Percentiles rank a stretch among this genome's conserved stretches.
phyloP scores from a whole-genome alignment of 129 eudicot species.

The Smallanthus sonchifolius region DNA sequence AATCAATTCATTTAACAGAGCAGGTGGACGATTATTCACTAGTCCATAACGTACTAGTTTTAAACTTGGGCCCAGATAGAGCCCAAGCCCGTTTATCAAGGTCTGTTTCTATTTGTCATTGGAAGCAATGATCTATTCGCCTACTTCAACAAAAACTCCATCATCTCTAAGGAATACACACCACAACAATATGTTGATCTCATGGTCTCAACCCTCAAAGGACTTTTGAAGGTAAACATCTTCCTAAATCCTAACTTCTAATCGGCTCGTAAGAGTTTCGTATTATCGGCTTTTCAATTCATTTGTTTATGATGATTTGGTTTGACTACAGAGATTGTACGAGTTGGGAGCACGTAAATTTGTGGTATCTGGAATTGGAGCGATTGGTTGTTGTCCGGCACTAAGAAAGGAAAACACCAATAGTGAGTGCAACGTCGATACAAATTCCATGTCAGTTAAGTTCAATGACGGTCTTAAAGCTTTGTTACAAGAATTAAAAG shows the following conservation, averaged over 20 bases:
- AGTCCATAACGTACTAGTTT: conserved; percentile 34
- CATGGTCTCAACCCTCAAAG: conserved; percentile 45
- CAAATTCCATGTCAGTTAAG: conserved; percentile 43
- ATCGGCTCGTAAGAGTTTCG: neutral
- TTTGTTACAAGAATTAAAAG: conserved; percentile 25
- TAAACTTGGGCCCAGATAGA: conserved; percentile 22
- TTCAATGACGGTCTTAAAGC: conserved; percentile 42
- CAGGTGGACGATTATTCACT: conserved; percentile 39
- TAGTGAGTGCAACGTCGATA: conserved; percentile 37
- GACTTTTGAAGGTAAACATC: conserved; percentile 34
- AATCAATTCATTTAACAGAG: conserved; percentile 35
- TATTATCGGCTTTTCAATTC: too few relatives aligned
- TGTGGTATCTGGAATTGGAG: conserved; percentile 30
- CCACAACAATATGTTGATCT: conserved; percentile 47
- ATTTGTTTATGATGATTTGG: neutral
- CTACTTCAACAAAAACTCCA: conserved; percentile 37
- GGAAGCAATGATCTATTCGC: conserved; percentile 67
- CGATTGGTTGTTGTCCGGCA: conserved; percentile 60
- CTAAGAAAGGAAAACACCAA: conserved; percentile 35
- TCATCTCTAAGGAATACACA: conserved; percentile 19
- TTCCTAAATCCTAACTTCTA: neutral
- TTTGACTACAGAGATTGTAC: conserved; percentile 28
- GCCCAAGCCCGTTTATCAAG: conserved; percentile 41
- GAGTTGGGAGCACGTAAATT: conserved; percentile 59
- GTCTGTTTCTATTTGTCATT: conserved; percentile 49